These are phyloP conservation scores for Fusarium sp. DNA, from an alignment of 2,329 filamentous ascomycete species.

Conservation along the genomic window DNA sequence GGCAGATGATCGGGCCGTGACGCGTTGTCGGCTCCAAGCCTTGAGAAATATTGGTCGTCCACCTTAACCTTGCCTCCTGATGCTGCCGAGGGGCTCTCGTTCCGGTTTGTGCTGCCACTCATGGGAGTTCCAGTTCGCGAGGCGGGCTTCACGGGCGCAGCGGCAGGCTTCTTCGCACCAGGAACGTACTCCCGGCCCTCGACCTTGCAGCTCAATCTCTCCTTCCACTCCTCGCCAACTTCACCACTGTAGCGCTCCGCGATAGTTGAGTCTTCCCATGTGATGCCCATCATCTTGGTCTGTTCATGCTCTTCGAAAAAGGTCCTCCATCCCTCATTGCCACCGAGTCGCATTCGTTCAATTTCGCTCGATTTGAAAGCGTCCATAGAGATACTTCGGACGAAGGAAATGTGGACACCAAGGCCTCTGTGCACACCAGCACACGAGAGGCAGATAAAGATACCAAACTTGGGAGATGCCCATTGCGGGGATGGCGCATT, in stretches of 20 bases:
- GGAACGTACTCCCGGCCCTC: constrained; percentile 89
- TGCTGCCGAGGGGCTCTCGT: constrained; percentile 53
- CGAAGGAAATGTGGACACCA: constrained; percentile 98
- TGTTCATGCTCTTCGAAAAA: constrained; percentile 84
- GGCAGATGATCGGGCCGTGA: constrained; percentile 77
- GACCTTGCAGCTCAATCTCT: constrained; percentile 85
- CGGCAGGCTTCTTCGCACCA: constrained; percentile 66
- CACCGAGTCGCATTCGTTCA: constrained; percentile 90
- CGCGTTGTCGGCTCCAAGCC: constrained; percentile 85
- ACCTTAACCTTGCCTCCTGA: constrained; percentile 67
- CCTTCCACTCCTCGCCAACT: constrained; percentile 95
- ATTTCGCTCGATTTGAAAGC: constrained; percentile 95
- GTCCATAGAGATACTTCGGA: constrained; percentile 98
- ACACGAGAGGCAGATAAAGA: constrained; percentile 98
- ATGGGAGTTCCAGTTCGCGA: constrained; percentile 56
- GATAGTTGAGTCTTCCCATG: constrained; percentile 89
- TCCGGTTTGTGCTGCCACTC: constrained; percentile 54
- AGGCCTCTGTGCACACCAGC: constrained; percentile 94
- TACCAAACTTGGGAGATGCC: constrained; percentile 96
- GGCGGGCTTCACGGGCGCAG: constrained; percentile 47
- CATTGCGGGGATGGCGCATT: constrained; percentile 96
- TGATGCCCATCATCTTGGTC: constrained; percentile 73
- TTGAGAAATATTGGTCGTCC: constrained; percentile 91
- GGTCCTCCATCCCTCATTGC: constrained; percentile 85
- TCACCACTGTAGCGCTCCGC: constrained; percentile 90